These are phyloP conservation scores for Phyllosticta capitalensis DNA, from an alignment of 2,329 filamentous ascomycete species.

Conservation along the genomic window DNA sequence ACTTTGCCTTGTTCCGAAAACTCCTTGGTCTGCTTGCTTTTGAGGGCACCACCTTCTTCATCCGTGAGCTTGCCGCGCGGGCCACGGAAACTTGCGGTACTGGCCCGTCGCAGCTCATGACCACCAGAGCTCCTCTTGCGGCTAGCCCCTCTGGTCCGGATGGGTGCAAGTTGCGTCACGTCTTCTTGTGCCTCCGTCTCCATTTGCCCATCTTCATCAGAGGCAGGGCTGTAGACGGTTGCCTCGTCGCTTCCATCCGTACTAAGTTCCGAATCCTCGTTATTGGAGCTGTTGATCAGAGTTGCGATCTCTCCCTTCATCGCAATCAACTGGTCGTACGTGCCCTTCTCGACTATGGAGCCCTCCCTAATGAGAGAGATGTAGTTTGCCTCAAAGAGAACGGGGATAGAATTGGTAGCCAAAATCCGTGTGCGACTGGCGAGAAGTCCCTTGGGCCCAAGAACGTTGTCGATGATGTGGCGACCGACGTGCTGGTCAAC, in stretches of 20 bases:
- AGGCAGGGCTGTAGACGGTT: constrained; percentile 41
- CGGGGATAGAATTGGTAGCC: constrained; percentile 89
- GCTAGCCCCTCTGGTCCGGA: constrained; percentile 53
- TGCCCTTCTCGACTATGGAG: constrained; percentile 75
- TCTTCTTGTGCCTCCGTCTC: constrained; percentile 58
- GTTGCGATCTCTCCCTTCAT: constrained; percentile 88
- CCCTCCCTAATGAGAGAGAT: constrained; percentile 79
- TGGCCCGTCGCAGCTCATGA: constrained; percentile 63
- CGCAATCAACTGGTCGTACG: constrained; percentile 80
- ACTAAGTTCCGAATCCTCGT: constrained; percentile 36
- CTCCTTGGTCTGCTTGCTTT: constrained; percentile 81
- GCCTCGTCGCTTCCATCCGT: constrained; percentile 58
- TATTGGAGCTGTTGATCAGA: constrained; percentile 67
- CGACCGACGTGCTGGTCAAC: constrained; percentile 97
- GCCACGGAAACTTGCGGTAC: constrained; percentile 80
- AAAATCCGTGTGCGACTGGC: constrained; percentile 81
- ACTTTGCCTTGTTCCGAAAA: constrained; percentile 91
- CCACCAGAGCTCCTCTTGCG: constrained; percentile 64
- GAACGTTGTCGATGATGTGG: constrained; percentile 88
- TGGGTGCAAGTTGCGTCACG: constrained; percentile 65
- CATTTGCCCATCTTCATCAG: constrained; percentile 40
- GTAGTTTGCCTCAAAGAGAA: constrained; percentile 80
- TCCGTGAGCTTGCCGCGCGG: constrained; percentile 76
- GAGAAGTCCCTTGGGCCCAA: constrained; percentile 76
- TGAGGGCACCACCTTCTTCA: constrained; percentile 65